Percentiles rank a stretch among this genome's conserved stretches.
Evolutionary conservation across 345 rosid species (phyloP).

Genomic region (Lumnitzera racemosa): DNA sequence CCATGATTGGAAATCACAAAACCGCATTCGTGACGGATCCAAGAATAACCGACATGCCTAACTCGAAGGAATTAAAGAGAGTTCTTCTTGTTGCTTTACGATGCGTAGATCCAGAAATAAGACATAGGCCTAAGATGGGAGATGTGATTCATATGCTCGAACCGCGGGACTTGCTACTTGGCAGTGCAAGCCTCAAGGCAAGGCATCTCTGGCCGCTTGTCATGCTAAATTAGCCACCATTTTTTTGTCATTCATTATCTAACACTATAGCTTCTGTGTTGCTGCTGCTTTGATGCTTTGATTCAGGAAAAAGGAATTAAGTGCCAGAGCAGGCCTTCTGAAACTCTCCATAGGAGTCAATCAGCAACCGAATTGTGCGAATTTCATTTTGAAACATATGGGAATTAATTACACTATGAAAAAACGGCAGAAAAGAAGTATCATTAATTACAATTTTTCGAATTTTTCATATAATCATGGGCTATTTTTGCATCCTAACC

Average conservation of each 20-base stretch:
- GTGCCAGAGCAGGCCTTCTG: not conserved
- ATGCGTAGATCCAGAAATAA: constrained; percentile 54
- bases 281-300: not conserved
- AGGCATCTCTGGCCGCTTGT: not conserved
- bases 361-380: too few species aligned
- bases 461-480: too few species aligned
- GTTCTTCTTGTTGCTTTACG: constrained; percentile 50
- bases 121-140: constrained; percentile 66
- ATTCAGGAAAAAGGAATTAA: constrained; percentile 20
- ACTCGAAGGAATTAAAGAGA: constrained; percentile 54
- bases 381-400: too few species aligned
- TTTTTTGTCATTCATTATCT: not conserved
- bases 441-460: not conserved
- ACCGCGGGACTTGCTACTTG: constrained; percentile 51
- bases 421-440: not conserved
- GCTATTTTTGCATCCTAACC: too few species aligned
- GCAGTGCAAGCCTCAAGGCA: constrained; percentile 47
- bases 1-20: constrained; percentile 49
- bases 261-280: not conserved
- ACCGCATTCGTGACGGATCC: constrained; percentile 48
- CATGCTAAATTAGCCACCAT: not conserved
- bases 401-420: too few species aligned
- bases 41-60: constrained; percentile 40
- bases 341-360: too few species aligned
- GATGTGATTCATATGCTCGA: constrained; percentile 72